Percentiles rank a stretch among this genome's conserved stretches.
Conservation (phyloP, 2,329 filamentous ascomycete genomes). For the Truncatella angustata region DNA sequence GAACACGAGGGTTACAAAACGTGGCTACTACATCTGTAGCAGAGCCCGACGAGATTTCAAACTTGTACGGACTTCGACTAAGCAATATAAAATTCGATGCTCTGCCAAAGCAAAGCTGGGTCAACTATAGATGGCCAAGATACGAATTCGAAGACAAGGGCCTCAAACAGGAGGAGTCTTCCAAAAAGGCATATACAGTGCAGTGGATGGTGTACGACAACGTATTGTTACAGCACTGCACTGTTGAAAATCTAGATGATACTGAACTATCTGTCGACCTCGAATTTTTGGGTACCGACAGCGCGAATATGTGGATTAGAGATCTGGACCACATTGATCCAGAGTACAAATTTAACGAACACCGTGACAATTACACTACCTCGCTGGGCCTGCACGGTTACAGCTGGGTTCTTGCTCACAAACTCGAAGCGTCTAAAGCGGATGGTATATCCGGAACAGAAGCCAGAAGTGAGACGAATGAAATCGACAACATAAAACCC, state of each 20-base stretch:
- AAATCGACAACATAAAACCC: no score
- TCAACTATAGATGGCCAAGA: not conserved
- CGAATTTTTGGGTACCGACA: not conserved
- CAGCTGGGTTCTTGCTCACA: not conserved
- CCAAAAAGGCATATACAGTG: not conserved
- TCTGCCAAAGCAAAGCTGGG: not conserved
- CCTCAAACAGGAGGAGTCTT: not conserved
- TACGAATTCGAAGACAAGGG: not conserved
- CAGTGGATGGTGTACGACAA: constrained; percentile 11
- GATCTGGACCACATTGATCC: constrained; percentile 5
- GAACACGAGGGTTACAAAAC: not conserved
- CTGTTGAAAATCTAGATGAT: not conserved
- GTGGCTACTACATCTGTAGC: not conserved
- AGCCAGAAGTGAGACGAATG: no score
- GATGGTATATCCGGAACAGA: no score
- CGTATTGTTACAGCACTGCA: constrained; percentile 8
- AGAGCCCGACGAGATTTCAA: not conserved
- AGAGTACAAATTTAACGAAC: not conserved
- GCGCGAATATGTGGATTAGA: constrained; percentile 6
- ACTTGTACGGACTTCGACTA: not conserved
- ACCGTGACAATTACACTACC: not conserved
- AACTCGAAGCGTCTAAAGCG: not conserved
- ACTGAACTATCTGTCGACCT: not conserved
- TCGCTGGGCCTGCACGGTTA: not conserved
- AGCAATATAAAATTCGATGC: not conserved